phyloP scores from a whole-genome alignment of 495 filamentous ascomycete species.

The Diplogelasinospora grovesii region DNA sequence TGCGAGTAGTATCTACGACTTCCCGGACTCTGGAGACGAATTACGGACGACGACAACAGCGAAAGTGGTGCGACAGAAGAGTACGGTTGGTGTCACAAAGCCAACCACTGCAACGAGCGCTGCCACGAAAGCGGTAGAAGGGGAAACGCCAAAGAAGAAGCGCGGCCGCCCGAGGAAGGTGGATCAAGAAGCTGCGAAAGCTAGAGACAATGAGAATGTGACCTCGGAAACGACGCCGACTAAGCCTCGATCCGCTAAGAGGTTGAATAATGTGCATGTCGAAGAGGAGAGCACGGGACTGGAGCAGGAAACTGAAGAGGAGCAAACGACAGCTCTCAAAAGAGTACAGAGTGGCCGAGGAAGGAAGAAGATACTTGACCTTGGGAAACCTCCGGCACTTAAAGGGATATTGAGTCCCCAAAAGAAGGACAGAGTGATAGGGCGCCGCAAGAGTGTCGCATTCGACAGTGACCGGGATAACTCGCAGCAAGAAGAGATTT shows the following conservation, averaged over 20 bases:
- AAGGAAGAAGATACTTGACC: too few species aligned
- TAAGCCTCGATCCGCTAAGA: conserved; percentile 6
- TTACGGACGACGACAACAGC: conserved; percentile 2
- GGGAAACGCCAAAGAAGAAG: conserved; percentile 8
- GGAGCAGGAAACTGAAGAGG: too few species aligned
- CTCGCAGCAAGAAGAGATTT: conserved; percentile 10
- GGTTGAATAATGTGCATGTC: too few species aligned
- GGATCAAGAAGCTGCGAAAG: neutral
- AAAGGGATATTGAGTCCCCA: conserved; percentile 38
- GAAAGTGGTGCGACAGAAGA: neutral
- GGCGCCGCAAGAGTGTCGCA: conserved; percentile 32
- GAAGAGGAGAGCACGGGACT: too few species aligned
- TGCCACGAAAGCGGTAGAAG: conserved; percentile 2
- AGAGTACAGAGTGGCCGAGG: too few species aligned
- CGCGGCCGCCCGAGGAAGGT: conserved; percentile 19
- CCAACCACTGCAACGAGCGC: neutral
- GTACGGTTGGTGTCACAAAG: neutral
- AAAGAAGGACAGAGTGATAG: conserved; percentile 21
- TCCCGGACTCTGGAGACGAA: conserved; percentile 34
- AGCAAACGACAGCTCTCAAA: too few species aligned
- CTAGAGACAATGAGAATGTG: too few species aligned
- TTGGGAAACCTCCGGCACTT: too few species aligned
- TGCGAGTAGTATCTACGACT: conserved; percentile 31
- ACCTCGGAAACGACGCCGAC: too few species aligned
- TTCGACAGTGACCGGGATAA: conserved; percentile 22